phyloP scores from a whole-genome alignment of 2,329 filamentous ascomycete species.

The Xylariaceae sp. region DNA sequence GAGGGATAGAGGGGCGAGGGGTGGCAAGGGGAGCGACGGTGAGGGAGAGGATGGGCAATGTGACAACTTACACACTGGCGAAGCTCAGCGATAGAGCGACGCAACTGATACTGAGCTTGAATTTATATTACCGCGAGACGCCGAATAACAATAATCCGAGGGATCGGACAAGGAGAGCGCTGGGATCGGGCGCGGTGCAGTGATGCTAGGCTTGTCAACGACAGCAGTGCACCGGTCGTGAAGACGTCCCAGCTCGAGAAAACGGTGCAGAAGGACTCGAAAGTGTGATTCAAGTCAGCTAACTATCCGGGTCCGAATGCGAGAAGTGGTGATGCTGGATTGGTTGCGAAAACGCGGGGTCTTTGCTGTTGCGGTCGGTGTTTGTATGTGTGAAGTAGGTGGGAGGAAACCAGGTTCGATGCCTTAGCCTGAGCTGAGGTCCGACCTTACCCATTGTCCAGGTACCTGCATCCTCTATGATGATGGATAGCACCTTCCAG shows the following conservation, averaged over 20 bases:
- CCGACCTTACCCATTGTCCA: slow-evolving; percentile 2
- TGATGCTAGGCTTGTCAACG: background rate
- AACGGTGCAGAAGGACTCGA: background rate
- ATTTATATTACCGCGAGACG: background rate
- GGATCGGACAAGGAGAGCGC: background rate
- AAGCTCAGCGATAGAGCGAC: background rate
- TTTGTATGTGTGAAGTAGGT: background rate
- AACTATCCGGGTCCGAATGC: background rate
- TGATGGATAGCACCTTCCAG: slow-evolving; percentile 6
- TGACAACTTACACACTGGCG: background rate
- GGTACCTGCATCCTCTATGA: slow-evolving; percentile 9
- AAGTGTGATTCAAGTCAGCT: background rate
- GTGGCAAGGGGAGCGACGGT: background rate
- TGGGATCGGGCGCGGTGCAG: background rate
- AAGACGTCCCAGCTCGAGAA: background rate
- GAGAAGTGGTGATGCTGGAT: background rate
- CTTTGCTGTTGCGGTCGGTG: background rate
- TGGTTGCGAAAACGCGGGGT: slow-evolving; percentile 1
- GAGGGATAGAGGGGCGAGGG: background rate
- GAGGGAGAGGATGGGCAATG: background rate
- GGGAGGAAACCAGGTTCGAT: background rate
- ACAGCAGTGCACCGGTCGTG: background rate
- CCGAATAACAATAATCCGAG: slow-evolving; percentile 2
- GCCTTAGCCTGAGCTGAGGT: background rate
- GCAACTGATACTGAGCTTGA: background rate